Evolutionary conservation across 169 alveolate genomes (phyloP).

Genomic region (Neospora caninum): DNA sequence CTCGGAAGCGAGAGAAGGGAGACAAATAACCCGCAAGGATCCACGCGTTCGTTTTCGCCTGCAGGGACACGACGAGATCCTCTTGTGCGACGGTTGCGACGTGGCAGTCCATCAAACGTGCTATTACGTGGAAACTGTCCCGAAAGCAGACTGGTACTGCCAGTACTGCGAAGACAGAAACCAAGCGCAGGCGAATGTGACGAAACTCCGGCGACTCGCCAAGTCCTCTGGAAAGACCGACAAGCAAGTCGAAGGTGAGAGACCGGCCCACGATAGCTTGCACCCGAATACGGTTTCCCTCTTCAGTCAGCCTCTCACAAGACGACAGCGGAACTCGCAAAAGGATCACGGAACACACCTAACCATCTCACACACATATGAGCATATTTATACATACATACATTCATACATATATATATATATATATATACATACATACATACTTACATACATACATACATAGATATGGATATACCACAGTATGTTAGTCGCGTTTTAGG

Average conservation of each 20-base stretch:
- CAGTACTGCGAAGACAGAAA: constrained; percentile 68
- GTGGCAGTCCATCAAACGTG: constrained; percentile 80
- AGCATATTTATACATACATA: not conserved
- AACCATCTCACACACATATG: not conserved
- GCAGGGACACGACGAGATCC: constrained; percentile 75
- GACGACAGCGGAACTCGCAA: not conserved
- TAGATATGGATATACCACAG: not conserved
- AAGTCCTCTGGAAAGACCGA: not conserved
- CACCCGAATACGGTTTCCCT: not conserved
- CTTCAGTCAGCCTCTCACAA: not conserved
- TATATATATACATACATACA: not conserved
- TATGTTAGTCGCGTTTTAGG: no score
- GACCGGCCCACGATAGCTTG: not conserved
- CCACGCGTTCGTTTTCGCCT: no score
- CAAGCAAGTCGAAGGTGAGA: not conserved
- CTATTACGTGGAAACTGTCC: constrained; percentile 75
- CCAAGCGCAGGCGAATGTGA: not conserved
- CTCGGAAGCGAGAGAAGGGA: no score
- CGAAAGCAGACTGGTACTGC: constrained; percentile 82
- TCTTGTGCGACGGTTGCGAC: constrained; percentile 78
- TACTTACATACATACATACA: not conserved
- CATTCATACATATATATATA: not conserved
- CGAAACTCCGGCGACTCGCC: not conserved
- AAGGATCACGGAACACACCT: no score
- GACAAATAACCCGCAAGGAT: no score